Evolutionary conservation across 2,329 filamentous ascomycete genomes (phyloP).

Genomic region (Rosellinia necatrix): DNA sequence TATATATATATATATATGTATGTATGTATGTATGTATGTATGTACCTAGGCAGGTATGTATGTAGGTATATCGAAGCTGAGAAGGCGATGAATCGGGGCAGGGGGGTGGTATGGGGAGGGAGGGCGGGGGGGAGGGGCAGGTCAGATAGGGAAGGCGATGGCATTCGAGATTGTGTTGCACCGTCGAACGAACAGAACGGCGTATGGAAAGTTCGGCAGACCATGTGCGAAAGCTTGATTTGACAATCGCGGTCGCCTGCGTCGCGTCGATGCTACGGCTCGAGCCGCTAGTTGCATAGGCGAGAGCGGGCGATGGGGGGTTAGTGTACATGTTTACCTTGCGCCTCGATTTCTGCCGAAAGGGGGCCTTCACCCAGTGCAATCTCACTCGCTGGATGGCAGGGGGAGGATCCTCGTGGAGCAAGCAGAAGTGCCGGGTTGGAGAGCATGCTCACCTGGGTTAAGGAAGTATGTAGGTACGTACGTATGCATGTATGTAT

Average conservation of each 20-base stretch:
- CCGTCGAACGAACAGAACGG: conserved; percentile 25
- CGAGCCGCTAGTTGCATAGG: conserved; percentile 31
- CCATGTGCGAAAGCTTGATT: conserved; percentile 29
- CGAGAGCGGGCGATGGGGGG: too few relatives aligned
- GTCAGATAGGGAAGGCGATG: conserved; percentile 25
- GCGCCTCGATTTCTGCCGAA: conserved; percentile 11
- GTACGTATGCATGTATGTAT: neutral
- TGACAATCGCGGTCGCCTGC: conserved; percentile 20
- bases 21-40: too few relatives aligned
- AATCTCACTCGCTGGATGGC: conserved; percentile 6
- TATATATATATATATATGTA: too few relatives aligned
- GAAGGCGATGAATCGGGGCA: conserved; percentile 11
- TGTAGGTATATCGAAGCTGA: conserved; percentile 19
- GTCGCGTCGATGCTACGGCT: conserved; percentile 27
- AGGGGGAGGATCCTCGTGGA: conserved; percentile 16
- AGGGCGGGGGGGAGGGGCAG: neutral
- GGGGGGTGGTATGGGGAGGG: conserved; percentile 7
- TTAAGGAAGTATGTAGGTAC: neutral
- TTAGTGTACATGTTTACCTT: too few relatives aligned
- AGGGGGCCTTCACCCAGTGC: conserved; percentile 2
- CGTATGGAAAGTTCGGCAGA: conserved; percentile 28
- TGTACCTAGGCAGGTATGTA: too few relatives aligned
- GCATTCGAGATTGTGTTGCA: conserved; percentile 26
- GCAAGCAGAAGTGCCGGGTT: conserved; percentile 27
- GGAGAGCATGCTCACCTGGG: conserved; percentile 19